phyloP scores from a whole-genome alignment of 2,329 filamentous ascomycete genomes.

The Pezicula radicicola region DNA sequence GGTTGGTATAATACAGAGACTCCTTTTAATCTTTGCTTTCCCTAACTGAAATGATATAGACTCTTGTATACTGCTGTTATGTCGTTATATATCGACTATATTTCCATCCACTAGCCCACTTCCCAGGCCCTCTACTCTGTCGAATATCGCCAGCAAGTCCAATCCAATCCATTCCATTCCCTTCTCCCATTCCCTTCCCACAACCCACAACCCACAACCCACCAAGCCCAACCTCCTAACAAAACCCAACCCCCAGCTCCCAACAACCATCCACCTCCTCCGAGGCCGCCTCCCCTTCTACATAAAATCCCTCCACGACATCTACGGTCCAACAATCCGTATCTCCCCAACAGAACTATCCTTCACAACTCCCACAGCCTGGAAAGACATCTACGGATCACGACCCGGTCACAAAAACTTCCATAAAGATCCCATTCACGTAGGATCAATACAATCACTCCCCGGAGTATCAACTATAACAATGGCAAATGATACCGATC shows the following conservation, averaged over 20 bases:
- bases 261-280: neutral
- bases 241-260: neutral
- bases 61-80: too few relatives aligned
- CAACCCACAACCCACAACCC: too few relatives aligned
- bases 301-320: neutral
- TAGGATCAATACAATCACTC: neutral
- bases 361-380: constrained; percentile 19
- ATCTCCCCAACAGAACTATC: constrained; percentile 26
- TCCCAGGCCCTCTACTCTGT: constrained; percentile 15
- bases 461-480: neutral
- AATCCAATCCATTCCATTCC: neutral
- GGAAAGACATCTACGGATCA: constrained; percentile 25
- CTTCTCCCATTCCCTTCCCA: neutral
- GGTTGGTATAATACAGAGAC: too few relatives aligned
- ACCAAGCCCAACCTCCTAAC: neutral
- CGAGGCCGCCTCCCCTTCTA: neutral
- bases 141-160: neutral
- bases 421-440: constrained; percentile 1
- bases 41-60: too few relatives aligned
- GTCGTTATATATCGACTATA: constrained; percentile 8
- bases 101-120: constrained; percentile 17
- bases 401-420: constrained; percentile 16
- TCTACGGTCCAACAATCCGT: constrained; percentile 19
- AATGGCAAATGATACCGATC: constrained; percentile 4
- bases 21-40: too few relatives aligned